These are phyloP conservation scores for Pulveroboletus sp. DNA, from an alignment of 768 basidiomycete genomes.

Conservation along the genomic window DNA sequence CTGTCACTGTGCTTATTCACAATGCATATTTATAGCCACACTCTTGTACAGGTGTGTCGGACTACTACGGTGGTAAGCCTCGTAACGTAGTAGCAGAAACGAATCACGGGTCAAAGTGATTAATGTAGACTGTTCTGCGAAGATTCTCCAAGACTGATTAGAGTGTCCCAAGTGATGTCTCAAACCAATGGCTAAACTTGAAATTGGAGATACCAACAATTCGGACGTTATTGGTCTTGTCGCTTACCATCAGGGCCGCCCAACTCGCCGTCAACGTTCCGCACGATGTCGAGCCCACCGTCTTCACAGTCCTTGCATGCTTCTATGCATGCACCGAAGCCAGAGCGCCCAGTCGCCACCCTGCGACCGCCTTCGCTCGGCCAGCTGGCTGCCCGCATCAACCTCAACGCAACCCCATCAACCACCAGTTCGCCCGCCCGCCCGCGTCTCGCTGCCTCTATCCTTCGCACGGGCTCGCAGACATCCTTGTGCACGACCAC, in stretches of 20 bases:
- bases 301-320: constrained; percentile 27
- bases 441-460: constrained; percentile 70
- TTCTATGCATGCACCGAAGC: constrained; percentile 35
- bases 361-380: constrained; percentile 68
- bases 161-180: no score
- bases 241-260: constrained; percentile 7
- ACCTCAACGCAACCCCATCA: constrained; percentile 34
- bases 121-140: no score
- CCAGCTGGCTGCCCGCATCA: constrained; percentile 78
- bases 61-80: no score
- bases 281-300: constrained; percentile 32
- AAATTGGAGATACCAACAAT: neutral
- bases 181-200: neutral
- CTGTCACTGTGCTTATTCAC: no score
- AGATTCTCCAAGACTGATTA: no score
- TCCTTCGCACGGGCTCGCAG: constrained; percentile 59
- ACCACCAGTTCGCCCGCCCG: constrained; percentile 37
- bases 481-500: constrained; percentile 49
- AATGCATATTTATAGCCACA: no score
- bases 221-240: constrained; percentile 7
- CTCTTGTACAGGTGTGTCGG: no score
- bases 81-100: no score
- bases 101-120: no score
- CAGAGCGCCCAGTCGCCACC: constrained; percentile 33
- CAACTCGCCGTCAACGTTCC: constrained; percentile 13